A percentile compares a stretch with the other conserved stretches of the same genome.
These are phyloP conservation scores for Pelargonium nanum DNA, from an alignment of 345 rosid genomes.

Conservation along the genomic window DNA sequence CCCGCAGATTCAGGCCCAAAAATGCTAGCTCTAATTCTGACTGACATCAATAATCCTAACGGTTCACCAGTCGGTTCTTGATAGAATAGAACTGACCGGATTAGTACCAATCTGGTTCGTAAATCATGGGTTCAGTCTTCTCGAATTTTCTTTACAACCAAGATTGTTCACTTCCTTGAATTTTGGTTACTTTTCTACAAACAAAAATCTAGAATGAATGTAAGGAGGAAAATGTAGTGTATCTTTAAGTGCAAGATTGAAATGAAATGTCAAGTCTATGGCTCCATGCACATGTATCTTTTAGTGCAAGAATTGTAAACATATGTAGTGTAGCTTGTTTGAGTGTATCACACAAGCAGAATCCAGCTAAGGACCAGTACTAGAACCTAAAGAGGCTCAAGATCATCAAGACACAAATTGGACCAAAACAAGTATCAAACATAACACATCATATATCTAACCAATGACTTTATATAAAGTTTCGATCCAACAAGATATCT, in stretches of 20 bases:
- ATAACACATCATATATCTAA: neutral
- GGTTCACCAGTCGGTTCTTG: no score
- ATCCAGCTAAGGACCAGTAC: neutral
- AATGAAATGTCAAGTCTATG: neutral
- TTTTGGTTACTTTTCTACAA: constrained; percentile 7
- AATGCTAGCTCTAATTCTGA: no score
- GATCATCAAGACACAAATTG: no score
- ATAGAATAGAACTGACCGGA: no score
- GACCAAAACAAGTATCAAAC: neutral
- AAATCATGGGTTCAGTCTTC: neutral
- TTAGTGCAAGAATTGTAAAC: neutral
- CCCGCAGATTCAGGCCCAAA: no score
- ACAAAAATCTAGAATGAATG: constrained; percentile 8
- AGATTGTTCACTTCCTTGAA: constrained; percentile 7
- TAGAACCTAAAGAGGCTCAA: no score
- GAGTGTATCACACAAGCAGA: neutral
- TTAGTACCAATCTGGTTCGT: no score
- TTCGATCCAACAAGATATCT: neutral
- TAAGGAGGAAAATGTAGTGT: neutral
- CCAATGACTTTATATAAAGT: neutral
- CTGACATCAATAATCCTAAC: no score
- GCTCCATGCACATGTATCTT: neutral
- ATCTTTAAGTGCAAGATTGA: constrained; percentile 20
- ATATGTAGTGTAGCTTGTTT: neutral
- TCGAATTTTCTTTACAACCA: constrained; percentile 14